These are phyloP conservation scores for Xylaria curta DNA, from an alignment of 495 filamentous ascomycete genomes.

Conservation along the genomic window DNA sequence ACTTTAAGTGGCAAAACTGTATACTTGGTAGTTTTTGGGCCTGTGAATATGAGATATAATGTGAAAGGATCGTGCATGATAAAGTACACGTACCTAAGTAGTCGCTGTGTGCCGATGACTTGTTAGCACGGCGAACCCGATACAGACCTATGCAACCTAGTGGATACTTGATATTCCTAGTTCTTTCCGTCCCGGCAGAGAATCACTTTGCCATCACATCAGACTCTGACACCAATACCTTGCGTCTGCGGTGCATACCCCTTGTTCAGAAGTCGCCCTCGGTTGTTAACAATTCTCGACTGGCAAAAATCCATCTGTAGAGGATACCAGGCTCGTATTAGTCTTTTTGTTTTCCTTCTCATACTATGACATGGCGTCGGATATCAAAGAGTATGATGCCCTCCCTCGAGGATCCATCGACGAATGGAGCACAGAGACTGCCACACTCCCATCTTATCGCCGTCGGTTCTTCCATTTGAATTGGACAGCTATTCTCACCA, in stretches of 20 bases:
- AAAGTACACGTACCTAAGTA: not conserved
- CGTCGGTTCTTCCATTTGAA: not conserved
- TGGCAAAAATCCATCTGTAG: not conserved
- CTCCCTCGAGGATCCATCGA: not conserved
- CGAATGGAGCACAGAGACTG: slow-evolving; percentile 1
- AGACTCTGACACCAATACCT: not conserved
- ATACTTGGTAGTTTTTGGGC: not conserved
- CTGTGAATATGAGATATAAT: not conserved
- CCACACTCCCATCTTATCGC: not conserved
- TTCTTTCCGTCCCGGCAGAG: not conserved
- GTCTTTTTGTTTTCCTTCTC: not conserved
- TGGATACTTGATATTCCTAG: not conserved
- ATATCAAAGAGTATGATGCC: slow-evolving; percentile 1
- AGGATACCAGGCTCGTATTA: not conserved
- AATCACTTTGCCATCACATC: not conserved
- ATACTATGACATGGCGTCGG: not conserved
- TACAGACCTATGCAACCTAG: not conserved
- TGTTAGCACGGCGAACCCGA: not conserved
- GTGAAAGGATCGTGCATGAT: not conserved
- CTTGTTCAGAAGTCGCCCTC: not conserved
- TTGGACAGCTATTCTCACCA: not conserved
- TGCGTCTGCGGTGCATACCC: not conserved
- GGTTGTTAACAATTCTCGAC: not conserved
- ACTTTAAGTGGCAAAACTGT: not conserved
- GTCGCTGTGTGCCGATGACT: not conserved